Percentiles rank a stretch among this genome's conserved stretches.
Evolutionary conservation across 2,329 filamentous ascomycete species (phyloP).

Genomic region (Aspergillus sp.): DNA sequence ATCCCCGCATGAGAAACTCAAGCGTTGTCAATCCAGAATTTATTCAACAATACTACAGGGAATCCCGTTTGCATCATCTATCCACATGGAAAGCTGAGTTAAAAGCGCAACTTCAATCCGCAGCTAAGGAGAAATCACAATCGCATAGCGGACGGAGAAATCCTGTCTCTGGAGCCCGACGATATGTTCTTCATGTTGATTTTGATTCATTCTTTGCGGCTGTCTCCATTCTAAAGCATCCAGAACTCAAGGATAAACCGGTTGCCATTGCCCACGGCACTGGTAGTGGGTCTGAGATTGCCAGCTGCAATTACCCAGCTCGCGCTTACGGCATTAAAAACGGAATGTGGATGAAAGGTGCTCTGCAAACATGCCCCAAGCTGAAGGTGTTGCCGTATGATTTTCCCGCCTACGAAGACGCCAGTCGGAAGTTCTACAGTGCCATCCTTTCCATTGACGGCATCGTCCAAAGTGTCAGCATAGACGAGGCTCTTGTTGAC

Average conservation of each 20-base stretch:
- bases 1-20: constrained; percentile 80
- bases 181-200: constrained; percentile 91
- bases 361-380: constrained; percentile 74
- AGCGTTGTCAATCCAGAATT: constrained; percentile 92
- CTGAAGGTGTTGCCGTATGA: constrained; percentile 92
- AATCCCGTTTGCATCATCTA: constrained; percentile 89
- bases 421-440: constrained; percentile 82
- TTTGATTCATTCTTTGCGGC: constrained; percentile 99
- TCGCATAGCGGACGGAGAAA: constrained; percentile 46
- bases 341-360: constrained; percentile 98
- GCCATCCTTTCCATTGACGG: constrained; percentile 75
- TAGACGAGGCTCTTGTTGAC: constrained; percentile 91
- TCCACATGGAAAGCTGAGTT: constrained; percentile 96
- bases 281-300: constrained; percentile 86
- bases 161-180: constrained; percentile 58
- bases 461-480: constrained; percentile 89
- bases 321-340: constrained; percentile 85
- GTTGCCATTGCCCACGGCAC: constrained; percentile 83
- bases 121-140: constrained; percentile 64
- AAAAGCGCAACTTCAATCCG: constrained; percentile 78
- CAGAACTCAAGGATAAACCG: constrained; percentile 72
- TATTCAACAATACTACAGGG: constrained; percentile 87
- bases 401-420: constrained; percentile 89
- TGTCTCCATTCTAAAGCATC: constrained; percentile 74
- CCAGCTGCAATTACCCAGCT: constrained; percentile 93